A percentile compares a stretch with the other conserved stretches of the same genome.
Conservation (phyloP, 257 asterid species). For the Mitragyna speciosa region DNA sequence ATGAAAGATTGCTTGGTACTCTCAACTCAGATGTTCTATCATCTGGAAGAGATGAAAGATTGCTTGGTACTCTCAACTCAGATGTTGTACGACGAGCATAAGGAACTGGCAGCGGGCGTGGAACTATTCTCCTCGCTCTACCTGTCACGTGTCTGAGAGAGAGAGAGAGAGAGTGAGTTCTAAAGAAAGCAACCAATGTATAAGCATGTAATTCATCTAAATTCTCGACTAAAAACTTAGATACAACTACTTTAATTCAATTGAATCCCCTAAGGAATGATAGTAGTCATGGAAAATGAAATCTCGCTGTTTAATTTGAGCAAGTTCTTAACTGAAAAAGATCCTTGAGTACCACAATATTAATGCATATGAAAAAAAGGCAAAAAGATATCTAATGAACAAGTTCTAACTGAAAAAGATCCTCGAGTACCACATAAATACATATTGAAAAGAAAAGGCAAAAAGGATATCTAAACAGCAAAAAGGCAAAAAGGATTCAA, state of each 20-base stretch:
- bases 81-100: constrained; percentile 28
- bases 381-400: neutral
- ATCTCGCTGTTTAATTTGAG: neutral
- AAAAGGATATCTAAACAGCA: neutral
- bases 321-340: neutral
- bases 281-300: neutral
- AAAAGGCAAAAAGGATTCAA: no score
- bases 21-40: constrained; percentile 30
- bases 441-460: no score
- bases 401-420: no score
- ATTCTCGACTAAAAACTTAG: neutral
- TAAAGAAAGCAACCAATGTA: neutral
- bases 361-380: neutral
- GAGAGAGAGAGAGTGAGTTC: constrained; percentile 7
- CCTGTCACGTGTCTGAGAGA: constrained; percentile 50
- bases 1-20: constrained; percentile 30
- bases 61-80: constrained; percentile 32
- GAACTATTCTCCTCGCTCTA: constrained; percentile 59
- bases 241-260: neutral
- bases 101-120: constrained; percentile 64
- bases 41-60: constrained; percentile 35
- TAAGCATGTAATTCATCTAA: constrained; percentile 1
- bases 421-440: no score
- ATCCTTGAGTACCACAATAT: no score
- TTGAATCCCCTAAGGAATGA: neutral